Percentiles rank a stretch among this genome's conserved stretches.
Conservation (phyloP, 2,329 filamentous ascomycete genomes). For the Botrytis pseudocinerea region DNA sequence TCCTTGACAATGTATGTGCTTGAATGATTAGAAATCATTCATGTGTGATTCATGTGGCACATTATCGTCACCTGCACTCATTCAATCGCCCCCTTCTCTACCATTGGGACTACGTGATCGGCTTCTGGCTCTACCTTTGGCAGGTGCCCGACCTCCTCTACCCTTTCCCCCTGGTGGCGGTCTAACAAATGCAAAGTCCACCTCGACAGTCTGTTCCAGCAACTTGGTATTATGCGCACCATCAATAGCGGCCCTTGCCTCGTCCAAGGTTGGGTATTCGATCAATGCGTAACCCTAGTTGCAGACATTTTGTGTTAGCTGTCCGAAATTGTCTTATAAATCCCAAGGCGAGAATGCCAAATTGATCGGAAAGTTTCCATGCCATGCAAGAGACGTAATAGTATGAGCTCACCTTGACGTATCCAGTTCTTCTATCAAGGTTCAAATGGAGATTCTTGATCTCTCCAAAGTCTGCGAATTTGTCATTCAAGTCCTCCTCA, state of each 20-base stretch:
- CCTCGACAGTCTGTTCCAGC: slow-evolving; percentile 76
- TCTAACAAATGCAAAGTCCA: slow-evolving; percentile 84
- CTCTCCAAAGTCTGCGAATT: slow-evolving; percentile 81
- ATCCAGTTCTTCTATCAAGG: slow-evolving; percentile 77
- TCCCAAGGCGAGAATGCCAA: slow-evolving; percentile 8
- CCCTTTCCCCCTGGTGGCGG: slow-evolving; percentile 64
- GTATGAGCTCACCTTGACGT: slow-evolving; percentile 68
- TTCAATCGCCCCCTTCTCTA: slow-evolving; percentile 35
- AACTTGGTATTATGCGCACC: slow-evolving; percentile 75
- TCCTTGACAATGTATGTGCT: not conserved
- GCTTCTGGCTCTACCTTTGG: slow-evolving; percentile 40
- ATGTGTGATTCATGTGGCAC: slow-evolving; percentile 2
- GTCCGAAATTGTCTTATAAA: not conserved
- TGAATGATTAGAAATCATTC: slow-evolving; percentile 15
- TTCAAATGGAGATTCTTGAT: slow-evolving; percentile 87
- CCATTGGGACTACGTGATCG: slow-evolving; percentile 40
- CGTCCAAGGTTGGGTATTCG: slow-evolving; percentile 76
- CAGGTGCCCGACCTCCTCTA: slow-evolving; percentile 40
- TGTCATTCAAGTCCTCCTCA: slow-evolving; percentile 78
- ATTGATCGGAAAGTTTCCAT: not conserved
- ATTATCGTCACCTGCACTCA: slow-evolving; percentile 24
- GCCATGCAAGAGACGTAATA: not conserved
- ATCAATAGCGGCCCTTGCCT: slow-evolving; percentile 80
- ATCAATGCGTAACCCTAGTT: slow-evolving; percentile 78
- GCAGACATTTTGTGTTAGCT: slow-evolving; percentile 20